phyloP scores from a whole-genome alignment of 805 yeast species.

The Wickerhamiella parazyma region DNA sequence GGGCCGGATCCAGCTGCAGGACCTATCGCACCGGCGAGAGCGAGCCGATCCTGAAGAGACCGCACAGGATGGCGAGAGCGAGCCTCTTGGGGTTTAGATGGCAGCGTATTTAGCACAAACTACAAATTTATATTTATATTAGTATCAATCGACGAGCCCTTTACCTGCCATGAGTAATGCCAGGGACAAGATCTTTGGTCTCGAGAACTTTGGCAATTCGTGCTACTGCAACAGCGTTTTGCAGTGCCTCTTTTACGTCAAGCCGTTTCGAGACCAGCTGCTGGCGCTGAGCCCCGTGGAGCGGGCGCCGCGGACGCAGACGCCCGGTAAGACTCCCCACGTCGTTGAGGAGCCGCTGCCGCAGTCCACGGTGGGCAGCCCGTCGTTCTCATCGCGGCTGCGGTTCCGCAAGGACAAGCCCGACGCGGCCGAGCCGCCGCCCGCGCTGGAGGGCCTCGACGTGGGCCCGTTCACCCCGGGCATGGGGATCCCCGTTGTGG shows the following conservation, averaged over 20 bases:
- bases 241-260: constrained; percentile 72
- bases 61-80: too few relatives aligned
- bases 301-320: constrained; percentile 28
- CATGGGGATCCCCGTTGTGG: constrained; percentile 34
- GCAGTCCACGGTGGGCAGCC: neutral
- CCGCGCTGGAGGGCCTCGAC: constrained; percentile 24
- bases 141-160: neutral
- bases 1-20: constrained; percentile 19
- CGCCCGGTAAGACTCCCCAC: constrained; percentile 26
- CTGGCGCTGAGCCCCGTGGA: constrained; percentile 21
- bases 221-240: constrained; percentile 90
- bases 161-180: neutral
- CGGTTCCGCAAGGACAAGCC: constrained; percentile 1
- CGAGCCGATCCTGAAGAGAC: too few relatives aligned
- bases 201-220: constrained; percentile 44
- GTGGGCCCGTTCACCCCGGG: constrained; percentile 30
- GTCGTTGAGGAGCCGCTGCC: constrained; percentile 14
- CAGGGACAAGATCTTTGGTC: constrained; percentile 29
- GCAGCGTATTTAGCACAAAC: too few relatives aligned
- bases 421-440: constrained; percentile 5
- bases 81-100: too few relatives aligned
- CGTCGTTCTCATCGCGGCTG: neutral
- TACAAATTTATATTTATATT: too few relatives aligned
- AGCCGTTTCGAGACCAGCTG: constrained; percentile 47
- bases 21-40: constrained; percentile 11